Conservation (phyloP, 2,329 filamentous ascomycete genomes). For the Dothiorella sarmentorum region DNA sequence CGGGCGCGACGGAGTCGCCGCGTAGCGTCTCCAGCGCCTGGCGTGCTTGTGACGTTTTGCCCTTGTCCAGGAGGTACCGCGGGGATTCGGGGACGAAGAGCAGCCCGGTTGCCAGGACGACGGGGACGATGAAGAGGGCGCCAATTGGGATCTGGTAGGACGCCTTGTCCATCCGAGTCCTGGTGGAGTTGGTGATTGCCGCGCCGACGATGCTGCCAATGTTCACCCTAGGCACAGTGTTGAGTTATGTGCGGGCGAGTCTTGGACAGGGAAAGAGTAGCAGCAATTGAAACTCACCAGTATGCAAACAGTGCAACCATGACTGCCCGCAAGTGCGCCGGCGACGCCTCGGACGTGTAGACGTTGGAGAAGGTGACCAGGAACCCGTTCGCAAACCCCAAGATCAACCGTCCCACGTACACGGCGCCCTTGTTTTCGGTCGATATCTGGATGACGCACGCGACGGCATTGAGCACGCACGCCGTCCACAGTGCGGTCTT, state of each 20-base stretch:
- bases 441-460: conserved; percentile 28
- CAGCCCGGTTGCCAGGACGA: conserved; percentile 41
- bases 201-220: conserved; percentile 49
- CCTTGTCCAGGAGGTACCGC: conserved; percentile 52
- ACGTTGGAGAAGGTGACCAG: conserved; percentile 55
- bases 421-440: conserved; percentile 22
- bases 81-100: conserved; percentile 36
- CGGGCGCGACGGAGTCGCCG: conserved; percentile 27
- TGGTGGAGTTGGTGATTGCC: conserved; percentile 39
- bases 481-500: conserved; percentile 47
- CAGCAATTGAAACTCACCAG: too few relatives aligned
- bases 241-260: too few relatives aligned
- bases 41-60: conserved; percentile 53
- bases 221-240: conserved; percentile 43
- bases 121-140: conserved; percentile 52
- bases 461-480: conserved; percentile 44
- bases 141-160: conserved; percentile 47
- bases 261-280: too few relatives aligned
- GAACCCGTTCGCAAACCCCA: conserved; percentile 36
- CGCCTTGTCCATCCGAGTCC: conserved; percentile 30
- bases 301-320: conserved; percentile 45
- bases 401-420: conserved; percentile 45
- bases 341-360: conserved; percentile 44
- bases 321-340: conserved; percentile 41
- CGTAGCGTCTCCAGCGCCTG: conserved; percentile 27